These are phyloP conservation scores for Lactifluus subvellereus DNA, from an alignment of 768 basidiomycete species.

Conservation along the genomic window DNA sequence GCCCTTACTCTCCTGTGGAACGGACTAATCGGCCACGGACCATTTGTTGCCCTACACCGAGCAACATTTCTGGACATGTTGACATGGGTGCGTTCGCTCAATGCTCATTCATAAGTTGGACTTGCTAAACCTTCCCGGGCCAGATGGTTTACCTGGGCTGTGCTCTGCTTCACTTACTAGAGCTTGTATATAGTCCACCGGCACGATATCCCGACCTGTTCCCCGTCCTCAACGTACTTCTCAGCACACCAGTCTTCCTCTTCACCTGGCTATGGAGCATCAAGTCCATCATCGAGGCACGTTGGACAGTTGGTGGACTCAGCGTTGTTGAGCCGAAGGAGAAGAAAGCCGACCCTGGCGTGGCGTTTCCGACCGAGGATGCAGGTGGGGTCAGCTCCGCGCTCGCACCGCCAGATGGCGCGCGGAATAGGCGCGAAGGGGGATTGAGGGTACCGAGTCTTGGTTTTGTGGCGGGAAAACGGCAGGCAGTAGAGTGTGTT, in stretches of 20 bases:
- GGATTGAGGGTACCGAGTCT: constrained; percentile 9
- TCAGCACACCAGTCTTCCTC: constrained; percentile 75
- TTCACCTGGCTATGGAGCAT: constrained; percentile 89
- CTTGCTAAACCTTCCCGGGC: neutral
- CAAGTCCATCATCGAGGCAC: constrained; percentile 68
- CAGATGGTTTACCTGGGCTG: constrained; percentile 54
- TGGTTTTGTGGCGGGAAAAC: neutral
- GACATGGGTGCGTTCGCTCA: constrained; percentile 41
- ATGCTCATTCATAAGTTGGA: neutral
- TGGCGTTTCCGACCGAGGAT: neutral
- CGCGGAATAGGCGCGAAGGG: constrained; percentile 10
- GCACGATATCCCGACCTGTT: constrained; percentile 79
- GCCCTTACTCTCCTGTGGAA: constrained; percentile 75
- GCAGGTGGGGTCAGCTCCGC: constrained; percentile 7
- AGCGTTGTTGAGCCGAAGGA: constrained; percentile 17
- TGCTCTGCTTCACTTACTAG: constrained; percentile 54
- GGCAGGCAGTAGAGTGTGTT: neutral
- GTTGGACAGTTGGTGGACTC: constrained; percentile 71
- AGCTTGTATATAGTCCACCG: constrained; percentile 58
- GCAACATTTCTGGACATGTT: constrained; percentile 48
- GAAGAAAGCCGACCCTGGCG: neutral
- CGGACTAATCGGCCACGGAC: constrained; percentile 70
- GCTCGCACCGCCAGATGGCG: neutral
- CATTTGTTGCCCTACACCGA: constrained; percentile 39
- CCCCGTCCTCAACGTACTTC: constrained; percentile 75